phyloP scores from a whole-genome alignment of 2,329 filamentous ascomycete species.

The Fusarium circinatum region DNA sequence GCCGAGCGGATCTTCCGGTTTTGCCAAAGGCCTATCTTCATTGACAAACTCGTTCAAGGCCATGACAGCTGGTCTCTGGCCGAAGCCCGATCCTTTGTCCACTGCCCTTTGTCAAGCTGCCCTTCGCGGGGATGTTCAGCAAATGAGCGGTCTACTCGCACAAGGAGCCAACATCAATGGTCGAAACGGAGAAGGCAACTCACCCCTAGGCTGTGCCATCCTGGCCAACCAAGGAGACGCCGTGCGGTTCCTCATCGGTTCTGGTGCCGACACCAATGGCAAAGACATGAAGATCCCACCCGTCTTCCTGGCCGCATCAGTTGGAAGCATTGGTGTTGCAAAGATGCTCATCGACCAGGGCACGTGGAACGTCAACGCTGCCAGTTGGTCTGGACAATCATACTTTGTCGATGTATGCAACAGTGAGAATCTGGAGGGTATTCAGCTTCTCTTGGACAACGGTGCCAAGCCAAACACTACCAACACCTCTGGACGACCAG shows the following conservation, averaged over 20 bases:
- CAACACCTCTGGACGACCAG: constrained; percentile 40
- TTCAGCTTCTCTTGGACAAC: constrained; percentile 45
- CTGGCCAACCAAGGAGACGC: constrained; percentile 46
- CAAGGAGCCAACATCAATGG: constrained; percentile 52
- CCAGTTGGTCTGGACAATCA: constrained; percentile 43
- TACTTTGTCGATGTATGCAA: constrained; percentile 47
- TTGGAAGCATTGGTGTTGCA: constrained; percentile 44
- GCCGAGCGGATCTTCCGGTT: constrained; percentile 10
- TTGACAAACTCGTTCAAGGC: constrained; percentile 50
- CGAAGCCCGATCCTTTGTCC: constrained; percentile 52
- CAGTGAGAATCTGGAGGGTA: constrained; percentile 40
- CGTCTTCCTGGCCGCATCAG: constrained; percentile 48
- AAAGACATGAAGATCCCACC: constrained; percentile 45
- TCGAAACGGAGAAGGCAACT: constrained; percentile 50
- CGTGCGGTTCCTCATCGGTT: constrained; percentile 47
- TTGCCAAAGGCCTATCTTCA: constrained; percentile 43
- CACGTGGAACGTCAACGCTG: constrained; percentile 45
- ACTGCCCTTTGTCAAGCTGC: constrained; percentile 51
- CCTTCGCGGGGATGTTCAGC: constrained; percentile 47
- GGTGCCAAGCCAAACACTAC: constrained; percentile 46
- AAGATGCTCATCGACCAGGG: constrained; percentile 45
- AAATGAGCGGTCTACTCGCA: constrained; percentile 47
- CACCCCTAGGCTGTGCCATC: constrained; percentile 49
- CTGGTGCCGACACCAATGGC: constrained; percentile 44
- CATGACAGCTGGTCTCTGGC: constrained; percentile 45